Base-by-base conservation (phyloP, 225 moss, liverwort and hornwort genomes). In the Polytrichum formosum region DNA sequence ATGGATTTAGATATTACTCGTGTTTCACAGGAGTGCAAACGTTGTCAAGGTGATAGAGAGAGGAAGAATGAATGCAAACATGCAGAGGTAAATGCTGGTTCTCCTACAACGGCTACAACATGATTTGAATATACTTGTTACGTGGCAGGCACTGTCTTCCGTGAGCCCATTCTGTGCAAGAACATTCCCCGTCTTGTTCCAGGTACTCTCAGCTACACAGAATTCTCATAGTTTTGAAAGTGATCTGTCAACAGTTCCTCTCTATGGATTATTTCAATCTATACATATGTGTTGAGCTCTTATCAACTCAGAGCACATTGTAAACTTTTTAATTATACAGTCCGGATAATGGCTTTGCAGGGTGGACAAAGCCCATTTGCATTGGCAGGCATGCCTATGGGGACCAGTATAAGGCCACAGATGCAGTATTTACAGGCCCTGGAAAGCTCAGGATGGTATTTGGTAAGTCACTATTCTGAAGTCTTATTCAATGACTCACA, bases 301-400 rank as follows among this genome's bases (percentile, higher is more conserved):
- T 10, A 10, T 10, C 46, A 46, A 46, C 13, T 16, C 16, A 10
- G 4, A 13, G 46, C 37, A 37, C 37, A 37, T 13, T 46, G 13
- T 46, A 16, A 2, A 16, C 16, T 46, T 13, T 46, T 46, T 46
- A 16, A 16, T 3, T 13, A 46, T 46, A 46, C 46, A 46, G 46
- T 46, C 3, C 0, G 46, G 46, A 46, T 3, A 46, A 46, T 46
- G 3, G 6, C 0, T 58, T 22, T 68, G 74, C 79, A 91, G 91
- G 79, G 68, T 95, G 95, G 95, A 91, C 80, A 10, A 85, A 80
- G 25, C 90, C 95, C 26, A 95, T 95, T 73, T 95, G 95, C 79
- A 95, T 95, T 73, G 95, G 95, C 31, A 92, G 95, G 74, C 95
- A 95, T 77, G 95, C 92, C 20, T 90, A 73, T 70, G 95, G 91